Base-by-base conservation (phyloP, 2,329 filamentous ascomycete genomes). In the Penicillium aurantiogriseum region DNA sequence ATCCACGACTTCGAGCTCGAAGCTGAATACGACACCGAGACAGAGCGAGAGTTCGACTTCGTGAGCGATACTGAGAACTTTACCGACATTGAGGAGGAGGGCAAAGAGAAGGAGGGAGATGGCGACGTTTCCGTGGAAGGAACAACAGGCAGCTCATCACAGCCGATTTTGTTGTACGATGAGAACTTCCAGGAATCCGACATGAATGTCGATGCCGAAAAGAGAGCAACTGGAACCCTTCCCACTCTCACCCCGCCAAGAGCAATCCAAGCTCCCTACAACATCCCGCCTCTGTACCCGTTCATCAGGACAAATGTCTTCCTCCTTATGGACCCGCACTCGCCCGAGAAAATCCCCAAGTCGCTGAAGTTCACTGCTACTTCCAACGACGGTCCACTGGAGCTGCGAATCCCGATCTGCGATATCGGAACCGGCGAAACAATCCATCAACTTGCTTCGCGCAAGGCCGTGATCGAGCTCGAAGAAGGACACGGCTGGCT, bases 401-500 rank as follows among this genome's bases (percentile, higher is more conserved):
- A 84, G 52, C 79, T 90, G 5, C 81, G 84, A 42, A 86, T 92
- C 13, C 86, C 87, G 0, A 77, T 91, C 38, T 79, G 82, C 2
- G 64, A 77, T 3, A 70, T 84, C 0, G 63, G 77, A 0, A 68
- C 74, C 33, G 79, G 78, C 3, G 74, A 83, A 51, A 88, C 82
- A 0, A 83, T 91, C 42, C 88, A 91, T 68, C 86, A 89, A 63
- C 83, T 92, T 0, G 88, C 88, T 0, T 87, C 86, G 0, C 84
- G 84, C 54, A 89, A 87, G 69, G 85, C 85, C 2, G 79, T 88
- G 17, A 78, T 83, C 46, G 89, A 91, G 61, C 80, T 92, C 0
- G 88, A 92, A 71, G 83, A 89, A 68, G 84, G 85, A 0, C 81
- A 86, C 25, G 88, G 88, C 13, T 91, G 88, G 86, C 74, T 88